These are phyloP conservation scores for Rosa chinensis DNA, from an alignment of 306 rosid species.

Conservation along the genomic window DNA sequence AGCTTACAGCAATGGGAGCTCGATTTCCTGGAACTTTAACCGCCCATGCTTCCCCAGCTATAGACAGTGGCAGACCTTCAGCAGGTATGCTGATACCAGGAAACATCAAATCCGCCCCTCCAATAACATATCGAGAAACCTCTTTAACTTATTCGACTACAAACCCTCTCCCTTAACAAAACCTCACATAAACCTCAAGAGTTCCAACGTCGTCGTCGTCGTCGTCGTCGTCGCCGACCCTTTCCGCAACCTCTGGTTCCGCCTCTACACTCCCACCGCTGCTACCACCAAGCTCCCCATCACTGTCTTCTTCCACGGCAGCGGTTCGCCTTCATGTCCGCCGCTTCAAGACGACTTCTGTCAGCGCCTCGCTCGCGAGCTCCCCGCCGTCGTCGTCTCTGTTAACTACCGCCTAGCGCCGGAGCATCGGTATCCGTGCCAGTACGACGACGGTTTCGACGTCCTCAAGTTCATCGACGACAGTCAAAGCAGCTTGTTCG, in stretches of 20 bases:
- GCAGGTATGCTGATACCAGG: slow-evolving; percentile 83
- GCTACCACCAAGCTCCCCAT: background rate
- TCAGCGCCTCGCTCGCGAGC: slow-evolving; percentile 8
- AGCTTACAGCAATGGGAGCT: slow-evolving; percentile 84
- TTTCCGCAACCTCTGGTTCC: slow-evolving; percentile 45
- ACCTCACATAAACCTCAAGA: slow-evolving; percentile 24
- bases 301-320: too few relatives aligned
- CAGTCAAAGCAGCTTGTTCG: background rate
- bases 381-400: slow-evolving; percentile 29
- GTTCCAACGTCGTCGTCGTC: slow-evolving; percentile 47
- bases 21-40: slow-evolving; percentile 94
- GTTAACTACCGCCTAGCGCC: slow-evolving; percentile 38
- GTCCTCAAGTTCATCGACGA: slow-evolving; percentile 26
- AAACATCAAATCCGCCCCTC: slow-evolving; percentile 98
- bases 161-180: too few relatives aligned
- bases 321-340: too few relatives aligned
- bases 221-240: slow-evolving; percentile 40
- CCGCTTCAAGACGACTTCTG: slow-evolving; percentile 43
- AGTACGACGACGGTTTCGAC: slow-evolving; percentile 38
- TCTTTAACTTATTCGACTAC: slow-evolving; percentile 13
- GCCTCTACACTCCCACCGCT: slow-evolving; percentile 38
- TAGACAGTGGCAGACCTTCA: slow-evolving; percentile 77
- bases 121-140: slow-evolving; percentile 77
- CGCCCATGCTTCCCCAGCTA: slow-evolving; percentile 73
- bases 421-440: slow-evolving; percentile 28